Percentiles rank a stretch among this genome's conserved stretches.
phyloP scores from a whole-genome alignment of 2,329 filamentous ascomycete genomes.

The Fusarium longipes region DNA sequence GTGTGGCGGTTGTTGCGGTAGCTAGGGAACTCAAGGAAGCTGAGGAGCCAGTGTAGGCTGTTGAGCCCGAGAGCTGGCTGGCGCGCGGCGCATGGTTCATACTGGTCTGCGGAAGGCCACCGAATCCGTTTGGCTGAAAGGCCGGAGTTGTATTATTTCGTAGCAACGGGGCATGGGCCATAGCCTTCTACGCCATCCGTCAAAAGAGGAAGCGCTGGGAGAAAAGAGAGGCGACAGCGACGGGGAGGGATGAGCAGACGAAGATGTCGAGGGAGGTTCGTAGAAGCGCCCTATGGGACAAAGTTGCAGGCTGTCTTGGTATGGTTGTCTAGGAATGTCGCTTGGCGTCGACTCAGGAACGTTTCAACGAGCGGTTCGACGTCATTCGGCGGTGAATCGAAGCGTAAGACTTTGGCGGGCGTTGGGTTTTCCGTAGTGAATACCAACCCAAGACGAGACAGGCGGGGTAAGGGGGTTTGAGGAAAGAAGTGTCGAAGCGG shows the following conservation, averaged over 20 bases:
- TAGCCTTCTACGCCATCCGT: constrained; percentile 61
- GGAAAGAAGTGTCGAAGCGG: constrained; percentile 9
- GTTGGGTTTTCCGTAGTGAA: constrained; percentile 19
- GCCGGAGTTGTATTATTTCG: constrained; percentile 69
- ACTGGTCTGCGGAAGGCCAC: constrained; percentile 57
- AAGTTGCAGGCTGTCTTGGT: constrained; percentile 14
- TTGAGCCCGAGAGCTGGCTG: constrained; percentile 73
- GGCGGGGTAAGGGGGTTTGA: constrained; percentile 35
- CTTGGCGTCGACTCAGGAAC: constrained; percentile 40
- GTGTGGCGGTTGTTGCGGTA: constrained; percentile 57
- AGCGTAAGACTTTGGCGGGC: constrained; percentile 14
- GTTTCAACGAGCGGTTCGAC: constrained; percentile 38
- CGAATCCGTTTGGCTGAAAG: constrained; percentile 62
- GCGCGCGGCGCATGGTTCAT: constrained; percentile 67
- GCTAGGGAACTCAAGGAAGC: constrained; percentile 63
- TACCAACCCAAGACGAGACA: constrained; percentile 7
- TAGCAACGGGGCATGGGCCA: constrained; percentile 70
- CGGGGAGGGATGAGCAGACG: constrained; percentile 13
- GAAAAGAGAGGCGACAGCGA: constrained; percentile 19
- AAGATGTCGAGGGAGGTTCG: constrained; percentile 32
- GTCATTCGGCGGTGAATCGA: constrained; percentile 46
- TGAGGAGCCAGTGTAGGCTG: constrained; percentile 64
- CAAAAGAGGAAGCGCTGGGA: constrained; percentile 20
- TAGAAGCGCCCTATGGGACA: constrained; percentile 12
- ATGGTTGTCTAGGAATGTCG: constrained; percentile 29